Evolutionary conservation across 306 rosid species (phyloP).

Genomic region (Prunus campanulata): DNA sequence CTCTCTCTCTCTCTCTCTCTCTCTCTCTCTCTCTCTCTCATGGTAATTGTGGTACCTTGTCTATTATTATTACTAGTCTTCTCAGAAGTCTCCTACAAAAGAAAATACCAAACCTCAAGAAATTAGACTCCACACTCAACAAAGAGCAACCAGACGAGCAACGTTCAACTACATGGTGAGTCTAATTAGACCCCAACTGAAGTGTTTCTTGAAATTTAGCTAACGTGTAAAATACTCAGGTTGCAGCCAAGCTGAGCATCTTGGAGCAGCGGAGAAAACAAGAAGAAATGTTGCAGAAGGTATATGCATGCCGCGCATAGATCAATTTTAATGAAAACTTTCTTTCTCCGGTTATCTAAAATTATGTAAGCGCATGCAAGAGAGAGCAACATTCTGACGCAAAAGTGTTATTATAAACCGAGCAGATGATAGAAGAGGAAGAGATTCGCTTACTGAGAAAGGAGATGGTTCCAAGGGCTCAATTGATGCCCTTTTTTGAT

Average conservation of each 20-base stretch:
- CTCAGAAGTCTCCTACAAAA: slow-evolving; percentile 46
- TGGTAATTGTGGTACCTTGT: background rate
- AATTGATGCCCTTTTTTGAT: slow-evolving; percentile 89
- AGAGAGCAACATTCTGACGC: background rate
- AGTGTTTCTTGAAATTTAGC: background rate
- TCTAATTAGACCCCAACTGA: background rate
- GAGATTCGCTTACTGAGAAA: slow-evolving; percentile 82
- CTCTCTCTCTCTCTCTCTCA: background rate
- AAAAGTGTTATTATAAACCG: background rate
- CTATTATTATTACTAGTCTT: slow-evolving; percentile 30
- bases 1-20: too few relatives aligned
- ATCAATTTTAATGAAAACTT: too few relatives aligned
- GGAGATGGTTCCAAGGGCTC: slow-evolving; percentile 98
- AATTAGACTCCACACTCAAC: slow-evolving; percentile 76
- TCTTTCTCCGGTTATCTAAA: background rate
- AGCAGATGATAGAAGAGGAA: slow-evolving; percentile 93
- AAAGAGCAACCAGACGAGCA: slow-evolving; percentile 86
- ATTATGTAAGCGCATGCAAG: background rate
- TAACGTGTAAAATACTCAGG: slow-evolving; percentile 32
- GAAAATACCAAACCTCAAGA: slow-evolving; percentile 81
- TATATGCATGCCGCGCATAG: slow-evolving; percentile 6
- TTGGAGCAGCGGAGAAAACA: slow-evolving; percentile 65
- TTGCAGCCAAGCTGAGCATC: slow-evolving; percentile 65
- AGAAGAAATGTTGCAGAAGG: slow-evolving; percentile 71
- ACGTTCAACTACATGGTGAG: slow-evolving; percentile 84